These are phyloP conservation scores for Corylus avellana DNA, from an alignment of 306 rosid genomes.

Conservation along the genomic window DNA sequence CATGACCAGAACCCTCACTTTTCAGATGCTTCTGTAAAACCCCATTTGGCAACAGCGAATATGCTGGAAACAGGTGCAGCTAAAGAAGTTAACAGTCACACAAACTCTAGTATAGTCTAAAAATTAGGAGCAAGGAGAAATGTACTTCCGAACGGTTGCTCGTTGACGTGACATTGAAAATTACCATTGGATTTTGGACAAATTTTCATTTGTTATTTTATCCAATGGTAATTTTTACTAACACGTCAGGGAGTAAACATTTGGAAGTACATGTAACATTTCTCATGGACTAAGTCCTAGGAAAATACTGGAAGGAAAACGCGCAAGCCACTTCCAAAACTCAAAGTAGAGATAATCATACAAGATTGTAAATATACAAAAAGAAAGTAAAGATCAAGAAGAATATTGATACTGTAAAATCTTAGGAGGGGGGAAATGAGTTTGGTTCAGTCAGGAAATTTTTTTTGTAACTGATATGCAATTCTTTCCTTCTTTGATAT, in stretches of 20 bases:
- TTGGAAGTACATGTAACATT: too few species aligned
- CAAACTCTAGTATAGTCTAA: constrained; percentile 7
- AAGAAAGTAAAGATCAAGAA: background rate
- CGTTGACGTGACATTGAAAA: too few species aligned
- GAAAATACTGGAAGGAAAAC: constrained; percentile 22
- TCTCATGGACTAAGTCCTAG: background rate
- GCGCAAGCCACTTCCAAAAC: constrained; percentile 34
- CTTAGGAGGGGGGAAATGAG: background rate
- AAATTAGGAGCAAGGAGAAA: constrained; percentile 3
- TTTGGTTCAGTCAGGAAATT: background rate
- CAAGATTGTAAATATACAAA: constrained; percentile 8
- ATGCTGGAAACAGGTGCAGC: constrained; percentile 30
- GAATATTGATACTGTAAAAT: background rate
- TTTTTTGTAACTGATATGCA: background rate
- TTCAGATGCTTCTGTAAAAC: constrained; percentile 44
- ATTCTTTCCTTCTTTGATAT: constrained; percentile 6
- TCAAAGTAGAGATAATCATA: background rate
- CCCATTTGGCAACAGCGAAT: constrained; percentile 23
- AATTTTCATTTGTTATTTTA: too few species aligned
- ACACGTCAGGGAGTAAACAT: too few species aligned
- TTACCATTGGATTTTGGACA: too few species aligned
- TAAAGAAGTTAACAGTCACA: constrained; percentile 19
- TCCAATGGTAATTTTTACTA: too few species aligned
- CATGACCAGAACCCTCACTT: constrained; percentile 21
- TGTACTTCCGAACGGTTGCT: too few species aligned